Evolutionary conservation across 2,329 filamentous ascomycete species (phyloP), one percentile per base, ranked within the genome.

Genomic region (Madurella mycetomatis): DNA sequence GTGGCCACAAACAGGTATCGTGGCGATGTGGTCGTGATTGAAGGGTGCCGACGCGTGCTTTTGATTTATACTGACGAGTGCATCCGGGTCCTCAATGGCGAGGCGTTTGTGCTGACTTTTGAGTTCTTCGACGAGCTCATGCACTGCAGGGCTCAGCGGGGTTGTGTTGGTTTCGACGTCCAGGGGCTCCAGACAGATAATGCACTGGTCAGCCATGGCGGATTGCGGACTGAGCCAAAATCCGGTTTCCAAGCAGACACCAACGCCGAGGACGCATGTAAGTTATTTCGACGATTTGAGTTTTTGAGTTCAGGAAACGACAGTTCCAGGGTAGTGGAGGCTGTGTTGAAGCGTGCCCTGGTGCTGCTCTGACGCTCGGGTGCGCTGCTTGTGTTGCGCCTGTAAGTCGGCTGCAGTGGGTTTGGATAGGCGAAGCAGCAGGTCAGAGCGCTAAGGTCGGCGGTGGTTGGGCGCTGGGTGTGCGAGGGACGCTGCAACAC

Each of bases 1-100:
- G 76, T 99, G 95, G 55, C 90, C 88, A 72, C 94, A 99, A 45
- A 90, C 86, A 56, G 84, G 77, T 47, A 86, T 81, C 52, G 80
- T 72, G 41, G 84, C 83, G 57, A 86, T 77, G 55, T 74, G 71
- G 61, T 76, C 70, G 63, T 73, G 64, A 32, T 70, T 66, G 53
- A 63, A 44, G 60, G 52, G 39, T 60, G 49, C 53, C 42, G 51
- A 60, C 57, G 56, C 60, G 55, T 52, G 64, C 51, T 56, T 59
- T 49, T 57, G 55, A 47, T 53, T 61, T 63, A 46, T 56, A 57
- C 57, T 52, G 49, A 49, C 42, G 49, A 63, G 54, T 43, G 56
- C 55, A 42, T 52, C 57, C 5, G 56, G 53, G 13, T 49, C 54
- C 18, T 44, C 52, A 49, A 54, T 55, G 49, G 59, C 56, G 42